Evolutionary conservation across 176 grass and related monocot genomes (phyloP), one percentile per base, ranked within the genome.

Genomic region (Elymus sibiricus): DNA sequence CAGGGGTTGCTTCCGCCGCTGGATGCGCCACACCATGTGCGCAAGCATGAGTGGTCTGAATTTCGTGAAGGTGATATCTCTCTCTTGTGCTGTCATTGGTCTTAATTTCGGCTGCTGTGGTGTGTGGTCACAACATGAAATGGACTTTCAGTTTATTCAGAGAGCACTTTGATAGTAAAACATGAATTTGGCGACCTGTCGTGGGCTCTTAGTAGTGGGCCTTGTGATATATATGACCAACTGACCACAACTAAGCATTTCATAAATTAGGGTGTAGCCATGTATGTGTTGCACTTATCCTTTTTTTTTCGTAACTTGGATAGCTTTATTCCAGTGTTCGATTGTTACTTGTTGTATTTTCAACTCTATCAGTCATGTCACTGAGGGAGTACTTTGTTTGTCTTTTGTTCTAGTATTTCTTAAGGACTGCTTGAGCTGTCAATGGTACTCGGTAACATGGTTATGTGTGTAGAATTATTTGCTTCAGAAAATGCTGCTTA

Each of bases 1-100:
- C 83, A 95, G 96, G 96, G 96, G 16, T n/a, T 95, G 88, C 93
- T 98, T 84, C 96, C 96, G 25, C 96, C 93, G 16, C 86, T 98
- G 11, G 96, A 98, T 85, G 96, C 96, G 16, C 93, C 96, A 16
- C 96, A 98, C 82, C 96, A 98, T 85, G 82, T 95, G 27, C 93
- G 92, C 47, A 95, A 98, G 53, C 93, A 98, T 16, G 96, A 98
- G 62, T 98, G 96, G 96, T 95, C 90, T 17, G 74, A 79, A 49
- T 98, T 92, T 85, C 96, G 96, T 79, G 96, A 98, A 95, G 96
- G 96, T 95, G 84, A 77, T 46, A 3, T 76, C 19, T 60, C 56
- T 94, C 49, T 47, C 28, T 39, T 47, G 61, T 16, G 8, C 5
- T 84, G 35, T 7, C 63, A 26, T 81, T 76, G 69, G 12, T 46